Evolutionary conservation across 108 stramenopile genomes (phyloP), one percentile per base, ranked within the genome.

Genomic region (Nitzschia putrida): DNA sequence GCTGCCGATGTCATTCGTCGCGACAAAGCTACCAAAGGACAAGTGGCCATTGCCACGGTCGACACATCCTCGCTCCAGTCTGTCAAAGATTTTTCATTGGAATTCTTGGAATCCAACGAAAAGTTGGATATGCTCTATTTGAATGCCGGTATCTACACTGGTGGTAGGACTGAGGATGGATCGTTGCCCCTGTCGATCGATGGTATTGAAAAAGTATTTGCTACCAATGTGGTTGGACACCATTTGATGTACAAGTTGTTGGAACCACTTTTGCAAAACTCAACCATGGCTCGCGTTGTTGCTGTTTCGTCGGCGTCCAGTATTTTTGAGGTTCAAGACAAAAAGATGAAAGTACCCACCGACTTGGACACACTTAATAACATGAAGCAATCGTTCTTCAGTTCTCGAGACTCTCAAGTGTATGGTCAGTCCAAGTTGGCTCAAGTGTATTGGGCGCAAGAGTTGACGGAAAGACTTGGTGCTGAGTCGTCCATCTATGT

Each of bases 361-460:
- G 69, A 69, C 58, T 61, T 80, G 11, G 45, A 80, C 43, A 77
- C 73, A 24, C 58, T 85, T 16, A 49, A 49, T 5, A 49, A 49
- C 47, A 18, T 49, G 14, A 49, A 49, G 47, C 47, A 16, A 49
- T 18, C 47, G 18, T 18, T 49, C n/a, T 49, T 2, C 2, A 49
- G 7, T 6, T 55, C 56, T 55, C 39, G 6, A 21, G 63, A 51
- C 49, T 71, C 54, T 14, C 25, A 12, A n/a, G 42, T 25, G 25
- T 86, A 86, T 47, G 77, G 74, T 16, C 77, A 80, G 40, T 72
- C 80, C 42, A 86, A 86, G 51, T 69, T 86, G 49, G 85, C 83
- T 21, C 85, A 86, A 58, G 55, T 79, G 2, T 53, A 69, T 16
- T 86, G 80, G 80, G 51, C 73, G 2, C 58, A 83, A 66, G 80